Percentiles rank a stretch among this genome's conserved stretches.
These are phyloP conservation scores for Tylopilus rubrobrunneus DNA, from an alignment of 768 basidiomycete species.

Conservation along the genomic window DNA sequence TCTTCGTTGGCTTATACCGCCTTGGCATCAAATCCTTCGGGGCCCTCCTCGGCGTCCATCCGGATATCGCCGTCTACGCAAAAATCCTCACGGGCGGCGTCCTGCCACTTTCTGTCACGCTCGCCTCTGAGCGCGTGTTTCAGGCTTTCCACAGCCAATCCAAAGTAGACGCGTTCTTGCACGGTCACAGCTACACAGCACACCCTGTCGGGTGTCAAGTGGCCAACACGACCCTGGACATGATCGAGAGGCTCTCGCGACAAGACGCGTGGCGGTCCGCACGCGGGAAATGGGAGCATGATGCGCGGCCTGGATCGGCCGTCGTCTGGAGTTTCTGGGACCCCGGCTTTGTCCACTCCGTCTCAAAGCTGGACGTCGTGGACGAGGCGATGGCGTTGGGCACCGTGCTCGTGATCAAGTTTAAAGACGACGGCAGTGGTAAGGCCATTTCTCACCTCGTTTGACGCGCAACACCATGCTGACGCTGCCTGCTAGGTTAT, in stretches of 20 bases:
- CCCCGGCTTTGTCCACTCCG: conserved; percentile 56
- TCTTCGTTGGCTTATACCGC: conserved; percentile 90
- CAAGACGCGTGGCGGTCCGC: conserved; percentile 60
- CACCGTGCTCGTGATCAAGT: conserved; percentile 75
- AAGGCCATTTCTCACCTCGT: conserved; percentile 11
- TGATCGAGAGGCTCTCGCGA: conserved; percentile 48
- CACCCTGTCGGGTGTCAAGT: conserved; percentile 92
- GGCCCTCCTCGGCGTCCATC: conserved; percentile 64
- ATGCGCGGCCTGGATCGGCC: conserved; percentile 7
- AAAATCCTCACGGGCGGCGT: conserved; percentile 94
- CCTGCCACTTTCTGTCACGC: conserved; percentile 79
- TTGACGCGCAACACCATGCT: background rate
- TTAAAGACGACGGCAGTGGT: conserved; percentile 59
- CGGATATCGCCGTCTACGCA: conserved; percentile 89
- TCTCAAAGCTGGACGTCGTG: conserved; percentile 56
- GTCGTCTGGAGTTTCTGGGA: conserved; percentile 88
- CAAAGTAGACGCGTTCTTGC: conserved; percentile 84
- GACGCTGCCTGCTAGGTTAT: conserved; percentile 39
- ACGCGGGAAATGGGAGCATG: conserved; percentile 50
- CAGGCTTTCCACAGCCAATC: conserved; percentile 66
- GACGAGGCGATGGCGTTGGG: conserved; percentile 85
- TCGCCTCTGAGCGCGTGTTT: conserved; percentile 80
- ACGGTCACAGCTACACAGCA: conserved; percentile 96
- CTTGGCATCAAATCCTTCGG: conserved; percentile 66
- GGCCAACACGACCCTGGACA: conserved; percentile 72